These are phyloP conservation scores for Steccherinum ochraceum DNA, from an alignment of 768 basidiomycete species.

Conservation along the genomic window DNA sequence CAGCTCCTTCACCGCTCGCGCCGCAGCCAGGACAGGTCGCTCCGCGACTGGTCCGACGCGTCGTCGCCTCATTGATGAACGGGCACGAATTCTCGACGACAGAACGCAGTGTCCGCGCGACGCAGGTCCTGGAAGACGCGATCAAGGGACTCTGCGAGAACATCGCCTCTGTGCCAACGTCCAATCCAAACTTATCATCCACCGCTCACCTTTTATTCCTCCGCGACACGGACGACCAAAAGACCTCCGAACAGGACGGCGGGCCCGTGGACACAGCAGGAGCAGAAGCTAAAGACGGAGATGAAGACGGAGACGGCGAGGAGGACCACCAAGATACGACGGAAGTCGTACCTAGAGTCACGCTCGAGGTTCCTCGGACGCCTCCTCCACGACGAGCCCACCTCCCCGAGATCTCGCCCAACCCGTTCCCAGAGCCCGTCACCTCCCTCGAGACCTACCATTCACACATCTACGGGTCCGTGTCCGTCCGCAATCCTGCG, in stretches of 20 bases:
- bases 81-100: constrained; percentile 72
- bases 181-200: constrained; percentile 4
- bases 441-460: constrained; percentile 55
- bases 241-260: not conserved
- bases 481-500: constrained; percentile 43
- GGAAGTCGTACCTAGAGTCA: not conserved
- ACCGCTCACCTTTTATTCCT: constrained; percentile 10
- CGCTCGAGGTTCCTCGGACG: constrained; percentile 44
- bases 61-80: constrained; percentile 61
- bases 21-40: constrained; percentile 60
- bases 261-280: not conserved
- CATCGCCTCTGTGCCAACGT: constrained; percentile 23
- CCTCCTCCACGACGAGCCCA: constrained; percentile 32
- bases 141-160: constrained; percentile 71
- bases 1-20: constrained; percentile 37
- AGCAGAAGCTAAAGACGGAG: not conserved
- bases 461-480: constrained; percentile 54
- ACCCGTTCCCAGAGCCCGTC: constrained; percentile 61
- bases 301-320: not conserved
- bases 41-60: constrained; percentile 58
- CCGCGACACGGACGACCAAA: constrained; percentile 7
- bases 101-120: constrained; percentile 60
- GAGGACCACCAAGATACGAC: not conserved
- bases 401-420: constrained; percentile 49
- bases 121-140: constrained; percentile 61